These are phyloP conservation scores for Cyberlindnera misumaiensis DNA, from an alignment of 805 yeast genomes.

Conservation along the genomic window DNA sequence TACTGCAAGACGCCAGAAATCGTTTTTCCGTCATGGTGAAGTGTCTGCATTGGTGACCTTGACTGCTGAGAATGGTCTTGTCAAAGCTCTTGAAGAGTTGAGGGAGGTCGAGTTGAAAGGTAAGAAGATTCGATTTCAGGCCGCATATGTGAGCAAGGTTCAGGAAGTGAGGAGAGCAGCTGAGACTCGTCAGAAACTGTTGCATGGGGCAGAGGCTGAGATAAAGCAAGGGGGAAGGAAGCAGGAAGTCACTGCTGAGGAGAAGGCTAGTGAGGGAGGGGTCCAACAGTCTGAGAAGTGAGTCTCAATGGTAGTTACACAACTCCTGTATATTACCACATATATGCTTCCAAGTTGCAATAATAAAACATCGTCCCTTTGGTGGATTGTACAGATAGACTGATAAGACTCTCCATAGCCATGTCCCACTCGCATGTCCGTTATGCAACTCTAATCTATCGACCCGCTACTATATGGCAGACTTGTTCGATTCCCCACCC, in stretches of 20 bases:
- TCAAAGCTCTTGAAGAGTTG: slow-evolving; percentile 36
- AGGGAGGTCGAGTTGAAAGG: slow-evolving; percentile 32
- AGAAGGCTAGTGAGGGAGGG: background rate
- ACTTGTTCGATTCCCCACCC: too few species aligned
- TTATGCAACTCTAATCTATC: too few species aligned
- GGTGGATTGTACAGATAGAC: too few species aligned
- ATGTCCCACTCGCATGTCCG: too few species aligned
- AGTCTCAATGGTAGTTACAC: too few species aligned
- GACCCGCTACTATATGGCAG: too few species aligned
- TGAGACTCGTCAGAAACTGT: background rate
- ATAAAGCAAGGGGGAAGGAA: background rate
- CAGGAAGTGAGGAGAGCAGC: slow-evolving; percentile 38
- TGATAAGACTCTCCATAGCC: too few species aligned
- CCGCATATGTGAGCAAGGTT: slow-evolving; percentile 37
- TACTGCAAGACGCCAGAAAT: slow-evolving; percentile 19
- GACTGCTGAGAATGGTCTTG: slow-evolving; percentile 34
- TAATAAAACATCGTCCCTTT: too few species aligned
- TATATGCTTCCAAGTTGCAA: too few species aligned
- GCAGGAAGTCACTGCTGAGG: background rate
- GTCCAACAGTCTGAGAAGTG: background rate
- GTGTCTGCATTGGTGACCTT: slow-evolving; percentile 48
- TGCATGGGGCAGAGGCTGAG: slow-evolving; percentile 3
- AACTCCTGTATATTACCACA: too few species aligned
- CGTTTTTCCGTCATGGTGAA: slow-evolving; percentile 27
- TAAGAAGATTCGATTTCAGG: slow-evolving; percentile 28